Base-by-base conservation (phyloP, 176 grass and related monocot species). In the Saccharum spontaneum region DNA sequence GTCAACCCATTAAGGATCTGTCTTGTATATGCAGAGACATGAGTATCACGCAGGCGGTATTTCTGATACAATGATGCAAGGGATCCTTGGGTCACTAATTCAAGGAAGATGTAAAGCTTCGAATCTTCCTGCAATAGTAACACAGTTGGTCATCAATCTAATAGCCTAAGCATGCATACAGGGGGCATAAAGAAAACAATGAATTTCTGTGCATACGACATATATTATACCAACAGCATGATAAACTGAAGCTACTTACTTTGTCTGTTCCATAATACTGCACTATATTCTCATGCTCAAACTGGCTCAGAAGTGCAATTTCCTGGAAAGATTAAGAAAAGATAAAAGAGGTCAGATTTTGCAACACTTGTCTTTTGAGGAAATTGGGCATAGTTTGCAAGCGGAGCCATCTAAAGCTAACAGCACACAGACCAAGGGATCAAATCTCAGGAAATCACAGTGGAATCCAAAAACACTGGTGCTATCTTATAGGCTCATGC, bases 211-310 rank as follows among this genome's bases (percentile, higher is more conserved):
- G 18, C 7, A 36, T 23, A 79, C 2, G 31, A 40, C 7, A 33
- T 34, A 43, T 70, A 70, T 40, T 70, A 13, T 82, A 52, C 18
- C 23, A 89, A 65, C 28, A 89, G 59, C n/a, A 10, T 69, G 60
- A 50, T 69, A 60, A 33, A 61, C 0, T 28, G 14, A 92, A 40
- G 41, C 61, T 79, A 84, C 96, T 92, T 92, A 83, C 96, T 92
- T 92, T 94, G 69, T 94, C 89, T 22, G 96, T 98, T 75, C 86
- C 96, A 73, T 90, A 94, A 79, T 98, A 98, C 13, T 95, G 93
- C 43, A 98, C 96, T 82, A 98, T 95, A 87, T 98, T 98, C 83
- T 98, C 90, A 61, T 98, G 93, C 72, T 98, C 89, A 84, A 95
- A 98, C 84, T 94, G 96, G 83, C 96, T 95, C 65, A 98, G 36